Conservation (phyloP, 176 grass and related monocot genomes). For the Ensete glaucum region DNA sequence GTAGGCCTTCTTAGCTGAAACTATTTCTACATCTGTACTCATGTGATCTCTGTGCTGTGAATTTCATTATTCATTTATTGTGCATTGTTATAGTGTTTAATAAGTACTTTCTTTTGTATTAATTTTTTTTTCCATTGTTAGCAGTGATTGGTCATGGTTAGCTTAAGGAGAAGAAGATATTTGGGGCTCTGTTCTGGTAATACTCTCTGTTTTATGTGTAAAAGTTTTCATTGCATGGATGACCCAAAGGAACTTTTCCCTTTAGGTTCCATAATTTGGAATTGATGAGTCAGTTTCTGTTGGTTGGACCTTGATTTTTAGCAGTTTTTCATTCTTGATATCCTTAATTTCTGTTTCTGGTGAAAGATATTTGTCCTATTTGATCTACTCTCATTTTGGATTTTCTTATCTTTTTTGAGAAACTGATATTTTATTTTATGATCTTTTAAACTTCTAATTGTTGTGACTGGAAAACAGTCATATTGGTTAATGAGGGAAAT, state of each 20-base stretch:
- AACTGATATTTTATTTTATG: neutral
- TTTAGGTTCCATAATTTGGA: neutral
- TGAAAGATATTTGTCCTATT: neutral
- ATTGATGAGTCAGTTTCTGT: neutral
- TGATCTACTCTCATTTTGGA: neutral
- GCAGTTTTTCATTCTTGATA: neutral
- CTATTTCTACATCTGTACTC: too few relatives aligned
- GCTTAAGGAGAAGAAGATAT: slow-evolving; percentile 17
- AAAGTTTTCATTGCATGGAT: too few relatives aligned
- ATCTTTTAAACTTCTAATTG: neutral
- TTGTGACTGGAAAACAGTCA: neutral
- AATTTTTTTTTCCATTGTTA: neutral
- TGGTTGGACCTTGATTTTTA: neutral
- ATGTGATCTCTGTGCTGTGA: neutral
- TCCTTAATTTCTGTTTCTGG: neutral
- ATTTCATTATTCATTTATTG: neutral
- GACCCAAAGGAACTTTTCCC: too few relatives aligned
- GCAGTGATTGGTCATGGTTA: slow-evolving; percentile 7
- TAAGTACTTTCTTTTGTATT: neutral
- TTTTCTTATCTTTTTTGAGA: neutral
- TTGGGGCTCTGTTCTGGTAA: slow-evolving; percentile 11
- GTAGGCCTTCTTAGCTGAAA: neutral
- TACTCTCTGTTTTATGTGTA: neutral
- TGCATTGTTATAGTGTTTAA: neutral
- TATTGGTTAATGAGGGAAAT: neutral